Base-by-base conservation (phyloP, 1,139 yeast species). In the Blastobotrys serpentis region DNA sequence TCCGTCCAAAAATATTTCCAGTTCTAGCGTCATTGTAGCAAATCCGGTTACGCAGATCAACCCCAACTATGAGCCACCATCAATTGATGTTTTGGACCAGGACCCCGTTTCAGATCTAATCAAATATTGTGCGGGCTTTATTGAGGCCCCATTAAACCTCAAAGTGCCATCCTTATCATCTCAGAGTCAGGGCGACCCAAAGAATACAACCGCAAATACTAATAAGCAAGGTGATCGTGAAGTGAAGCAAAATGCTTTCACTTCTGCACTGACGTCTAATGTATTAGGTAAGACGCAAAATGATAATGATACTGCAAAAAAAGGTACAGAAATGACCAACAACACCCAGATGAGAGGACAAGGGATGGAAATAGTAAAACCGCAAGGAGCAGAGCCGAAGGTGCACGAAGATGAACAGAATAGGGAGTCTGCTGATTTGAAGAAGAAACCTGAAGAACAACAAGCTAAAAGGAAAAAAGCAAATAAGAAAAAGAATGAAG, bases 331-430 rank as follows among this genome's bases (percentile, higher is more conserved):
- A n/a, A n/a, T n/a, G n/a, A n/a, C n/a, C n/a, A 13, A 10, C 7
- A 38, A 23, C n/a, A 21, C 5, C 6, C 30, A 21, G n/a, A 17
- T 68, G 65, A 46, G 53, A 55, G 22, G 67, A 61, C 42, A 49
- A 60, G n/a, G 53, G 57, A 22, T 64, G 59, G 47, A 55, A 54
- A n/a, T n/a, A n/a, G n/a, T n/a, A n/a, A n/a, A n/a, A n/a, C n/a
- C n/a, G n/a, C n/a, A n/a, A n/a, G n/a, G n/a, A n/a, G 34, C 34
- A 11, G 34, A 30, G 34, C 6, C 6, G n/a, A 11, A 13, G n/a
- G 34, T 6, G n/a, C 34, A 11, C 16, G 34, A 55, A 40, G 54
- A 55, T 47, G 54, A 59, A 25, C 63, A 52, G 40, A 61, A 56
- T n/a, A n/a, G n/a, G n/a, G n/a, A n/a, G n/a, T n/a, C n/a, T n/a